Percentiles rank a stretch among this genome's conserved stretches.
phyloP scores from a whole-genome alignment of 2,329 filamentous ascomycete genomes.

The Claviceps sp. region DNA sequence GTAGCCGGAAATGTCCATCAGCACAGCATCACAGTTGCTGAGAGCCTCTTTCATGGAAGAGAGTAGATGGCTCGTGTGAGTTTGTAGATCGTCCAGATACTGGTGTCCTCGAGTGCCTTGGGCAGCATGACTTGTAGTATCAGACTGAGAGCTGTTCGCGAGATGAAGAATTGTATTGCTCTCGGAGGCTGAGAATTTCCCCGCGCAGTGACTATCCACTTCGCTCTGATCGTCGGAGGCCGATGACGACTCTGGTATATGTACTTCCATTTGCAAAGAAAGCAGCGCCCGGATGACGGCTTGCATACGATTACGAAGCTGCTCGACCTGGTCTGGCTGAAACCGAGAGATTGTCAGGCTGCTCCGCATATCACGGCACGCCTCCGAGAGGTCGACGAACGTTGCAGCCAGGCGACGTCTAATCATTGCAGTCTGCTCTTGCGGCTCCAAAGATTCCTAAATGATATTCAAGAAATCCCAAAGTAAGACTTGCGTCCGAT shows the following conservation, averaged over 20 bases:
- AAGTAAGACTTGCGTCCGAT: not conserved
- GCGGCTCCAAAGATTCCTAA: constrained; percentile 21
- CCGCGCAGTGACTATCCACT: constrained; percentile 7
- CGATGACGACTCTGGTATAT: constrained; percentile 25
- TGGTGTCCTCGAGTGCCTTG: not conserved
- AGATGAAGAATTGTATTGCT: not conserved
- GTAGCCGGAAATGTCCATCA: constrained; percentile 41
- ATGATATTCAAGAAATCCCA: not conserved
- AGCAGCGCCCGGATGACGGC: constrained; percentile 39
- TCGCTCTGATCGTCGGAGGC: constrained; percentile 8
- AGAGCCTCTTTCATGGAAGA: constrained; percentile 31
- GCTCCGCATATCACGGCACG: constrained; percentile 40
- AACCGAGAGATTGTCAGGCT: constrained; percentile 44
- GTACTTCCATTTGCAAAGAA: constrained; percentile 35
- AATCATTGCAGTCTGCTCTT: constrained; percentile 15
- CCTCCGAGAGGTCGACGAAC: constrained; percentile 42
- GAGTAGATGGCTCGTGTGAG: constrained; percentile 33
- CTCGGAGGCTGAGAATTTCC: not conserved
- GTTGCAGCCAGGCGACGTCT: constrained; percentile 33
- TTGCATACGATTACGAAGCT: constrained; percentile 41
- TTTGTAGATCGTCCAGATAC: constrained; percentile 20
- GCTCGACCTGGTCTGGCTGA: constrained; percentile 32
- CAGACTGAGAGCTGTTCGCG: not conserved
- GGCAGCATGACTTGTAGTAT: not conserved
- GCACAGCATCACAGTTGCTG: constrained; percentile 33